Conservation (phyloP, 805 yeast genomes). For the Ogataea haglerorum region DNA sequence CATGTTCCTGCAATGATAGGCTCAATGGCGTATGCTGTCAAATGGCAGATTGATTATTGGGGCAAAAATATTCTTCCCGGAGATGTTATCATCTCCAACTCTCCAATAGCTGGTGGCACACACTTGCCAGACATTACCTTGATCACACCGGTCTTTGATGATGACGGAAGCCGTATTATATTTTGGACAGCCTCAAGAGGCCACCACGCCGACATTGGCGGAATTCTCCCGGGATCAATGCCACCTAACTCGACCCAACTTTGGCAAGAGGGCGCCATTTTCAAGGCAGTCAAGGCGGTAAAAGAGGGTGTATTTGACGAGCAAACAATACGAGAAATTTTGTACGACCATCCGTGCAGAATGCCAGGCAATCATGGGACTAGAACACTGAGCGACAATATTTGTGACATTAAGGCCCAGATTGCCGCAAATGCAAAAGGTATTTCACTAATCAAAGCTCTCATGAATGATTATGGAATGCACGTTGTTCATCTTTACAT, state of each 20-base stretch:
- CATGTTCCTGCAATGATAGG: slow-evolving; percentile 47
- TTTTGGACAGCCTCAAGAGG: slow-evolving; percentile 59
- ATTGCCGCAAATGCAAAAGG: slow-evolving; percentile 52
- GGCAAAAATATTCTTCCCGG: slow-evolving; percentile 37
- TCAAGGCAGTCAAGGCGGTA: slow-evolving; percentile 51
- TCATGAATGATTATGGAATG: slow-evolving; percentile 50
- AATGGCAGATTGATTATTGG: slow-evolving; percentile 39
- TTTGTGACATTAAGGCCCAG: slow-evolving; percentile 48
- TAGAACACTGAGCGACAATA: slow-evolving; percentile 49
- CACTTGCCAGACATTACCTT: slow-evolving; percentile 53
- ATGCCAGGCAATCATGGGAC: slow-evolving; percentile 55
- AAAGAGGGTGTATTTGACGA: slow-evolving; percentile 51
- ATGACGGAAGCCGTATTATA: slow-evolving; percentile 40
- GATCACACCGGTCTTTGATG: slow-evolving; percentile 51
- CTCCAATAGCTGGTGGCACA: slow-evolving; percentile 45
- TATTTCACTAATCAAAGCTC: slow-evolving; percentile 39
- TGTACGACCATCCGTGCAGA: slow-evolving; percentile 44
- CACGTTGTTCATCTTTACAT: slow-evolving; percentile 64
- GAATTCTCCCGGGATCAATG: slow-evolving; percentile 55
- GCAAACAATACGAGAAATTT: slow-evolving; percentile 41
- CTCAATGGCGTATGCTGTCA: slow-evolving; percentile 43
- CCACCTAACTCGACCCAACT: slow-evolving; percentile 53
- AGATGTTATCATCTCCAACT: slow-evolving; percentile 42
- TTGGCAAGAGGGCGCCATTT: slow-evolving; percentile 55
- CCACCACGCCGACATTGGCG: slow-evolving; percentile 63